A percentile compares a stretch with the other conserved stretches of the same genome.
Conservation (phyloP, 129 eudicot genomes). For the Heracleum sosnowskyi region DNA sequence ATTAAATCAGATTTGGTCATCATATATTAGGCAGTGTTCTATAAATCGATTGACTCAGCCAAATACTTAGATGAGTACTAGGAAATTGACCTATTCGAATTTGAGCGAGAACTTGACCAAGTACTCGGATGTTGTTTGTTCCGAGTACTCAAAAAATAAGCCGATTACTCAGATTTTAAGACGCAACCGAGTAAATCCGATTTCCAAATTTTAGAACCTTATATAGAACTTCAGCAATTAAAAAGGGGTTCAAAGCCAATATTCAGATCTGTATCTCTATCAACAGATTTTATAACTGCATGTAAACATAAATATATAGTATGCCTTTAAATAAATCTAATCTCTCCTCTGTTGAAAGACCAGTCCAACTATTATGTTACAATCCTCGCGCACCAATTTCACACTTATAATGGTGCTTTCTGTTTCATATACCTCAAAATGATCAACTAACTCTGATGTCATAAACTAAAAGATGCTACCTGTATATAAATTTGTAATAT, state of each 20-base stretch:
- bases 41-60: too few relatives aligned
- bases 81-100: too few relatives aligned
- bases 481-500: background rate
- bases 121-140: too few relatives aligned
- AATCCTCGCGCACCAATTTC: background rate
- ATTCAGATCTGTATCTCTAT: background rate
- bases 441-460: background rate
- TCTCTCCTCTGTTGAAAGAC: background rate
- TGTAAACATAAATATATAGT: background rate
- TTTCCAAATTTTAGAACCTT: too few relatives aligned
- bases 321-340: background rate
- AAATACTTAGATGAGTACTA: too few relatives aligned
- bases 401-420: background rate
- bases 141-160: too few relatives aligned
- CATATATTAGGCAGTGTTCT: too few relatives aligned
- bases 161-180: too few relatives aligned
- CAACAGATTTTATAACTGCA: background rate
- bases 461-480: slow-evolving; percentile 4
- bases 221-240: background rate
- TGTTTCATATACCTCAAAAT: background rate
- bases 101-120: too few relatives aligned
- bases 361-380: slow-evolving; percentile 2
- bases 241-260: background rate
- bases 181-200: too few relatives aligned
- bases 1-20: too few relatives aligned